Percentiles rank a stretch among this genome's conserved stretches.
Evolutionary conservation across 306 rosid species (phyloP).

Genomic region (Luffa acutangula): DNA sequence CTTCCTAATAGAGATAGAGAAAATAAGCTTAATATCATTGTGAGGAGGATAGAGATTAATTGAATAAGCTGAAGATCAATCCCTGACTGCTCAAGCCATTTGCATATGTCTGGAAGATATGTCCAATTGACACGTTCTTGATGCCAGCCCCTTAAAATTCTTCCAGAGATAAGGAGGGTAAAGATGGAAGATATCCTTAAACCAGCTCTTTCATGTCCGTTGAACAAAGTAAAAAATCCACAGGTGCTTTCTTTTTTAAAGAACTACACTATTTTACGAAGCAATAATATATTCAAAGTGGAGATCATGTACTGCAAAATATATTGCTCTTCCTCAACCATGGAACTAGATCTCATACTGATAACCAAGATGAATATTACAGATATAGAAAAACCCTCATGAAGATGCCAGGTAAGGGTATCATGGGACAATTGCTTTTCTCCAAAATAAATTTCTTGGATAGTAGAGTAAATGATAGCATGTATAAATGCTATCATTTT

Average conservation of each 20-base stretch:
- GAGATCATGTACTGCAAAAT: conserved; percentile 75
- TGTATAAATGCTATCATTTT: too few relatives aligned
- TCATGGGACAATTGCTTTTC: conserved; percentile 23
- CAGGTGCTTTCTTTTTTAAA: conserved; percentile 14
- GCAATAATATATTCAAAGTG: conserved; percentile 44
- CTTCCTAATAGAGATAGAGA: conserved; percentile 31
- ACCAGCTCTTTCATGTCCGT: conserved; percentile 26
- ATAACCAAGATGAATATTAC: conserved; percentile 40
- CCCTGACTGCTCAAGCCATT: conserved; percentile 83
- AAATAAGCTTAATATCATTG: conserved; percentile 38
- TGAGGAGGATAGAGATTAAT: conserved; percentile 41
- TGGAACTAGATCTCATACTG: conserved; percentile 87
- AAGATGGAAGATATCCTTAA: conserved; percentile 27
- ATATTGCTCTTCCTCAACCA: conserved; percentile 95
- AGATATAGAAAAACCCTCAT: conserved; percentile 49
- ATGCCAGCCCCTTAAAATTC: conserved; percentile 95
- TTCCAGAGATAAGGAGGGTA: conserved; percentile 57
- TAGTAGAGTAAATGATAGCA: conserved; percentile 30
- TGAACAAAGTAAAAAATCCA: conserved; percentile 17
- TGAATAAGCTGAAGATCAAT: conserved; percentile 39
- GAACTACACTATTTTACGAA: conserved; percentile 43
- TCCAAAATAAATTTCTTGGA: conserved; percentile 36
- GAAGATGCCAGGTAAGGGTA: conserved; percentile 37
- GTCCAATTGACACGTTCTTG: conserved; percentile 97
- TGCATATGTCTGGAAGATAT: conserved; percentile 74